Base-by-base conservation (phyloP, 2,329 filamentous ascomycete species). In the Leptographium wingfieldii region DNA sequence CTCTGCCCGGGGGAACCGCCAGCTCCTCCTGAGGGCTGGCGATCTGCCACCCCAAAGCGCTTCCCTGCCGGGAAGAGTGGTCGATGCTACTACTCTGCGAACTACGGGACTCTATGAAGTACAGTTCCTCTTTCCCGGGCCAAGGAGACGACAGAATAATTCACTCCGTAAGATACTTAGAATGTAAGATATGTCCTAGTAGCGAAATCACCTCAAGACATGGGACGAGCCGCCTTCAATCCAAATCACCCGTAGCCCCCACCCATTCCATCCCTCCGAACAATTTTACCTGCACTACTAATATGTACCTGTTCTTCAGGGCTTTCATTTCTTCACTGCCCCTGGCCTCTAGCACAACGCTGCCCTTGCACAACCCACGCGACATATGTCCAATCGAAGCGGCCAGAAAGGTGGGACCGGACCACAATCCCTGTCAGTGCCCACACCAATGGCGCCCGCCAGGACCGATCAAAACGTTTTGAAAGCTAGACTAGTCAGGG, bases 391-490 rank as follows among this genome's bases (percentile, higher is more conserved):
- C 59, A 63, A 61, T 63, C 11, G 43, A 2, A 43, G 25, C 46
- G n/a, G 54, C 25, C 38, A 35, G 54, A 58, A 29, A 53, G 16
- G 46, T 25, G 59, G 57, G 35, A 51, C 56, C 53, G 27, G 27
- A 33, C 46, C 29, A 22, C 46, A 29, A 60, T 46, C 61, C 61
- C 55, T 60, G 61, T 49, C 57, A 51, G 58, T 56, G 54, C 35
- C 57, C 54, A 56, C 56, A 55, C 46, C 61, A 55, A 40, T 62
- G 59, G 61, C 40, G 57, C 48, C 59, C 57, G 57, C 51, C 48
- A 61, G 59, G 59, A 53, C 57, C 55, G 57, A 61, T 61, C 51
- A 48, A 59, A 60, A 63, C 59, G 61, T 58, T 63, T 59, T 59
- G 51, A 27, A 57, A 57, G 60, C 56, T 55, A 56, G 55, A 22